Percentiles rank a stretch among this genome's conserved stretches.
These are phyloP conservation scores for Alternaria incomplexa DNA, from an alignment of 2,329 filamentous ascomycete species.

Conservation along the genomic window DNA sequence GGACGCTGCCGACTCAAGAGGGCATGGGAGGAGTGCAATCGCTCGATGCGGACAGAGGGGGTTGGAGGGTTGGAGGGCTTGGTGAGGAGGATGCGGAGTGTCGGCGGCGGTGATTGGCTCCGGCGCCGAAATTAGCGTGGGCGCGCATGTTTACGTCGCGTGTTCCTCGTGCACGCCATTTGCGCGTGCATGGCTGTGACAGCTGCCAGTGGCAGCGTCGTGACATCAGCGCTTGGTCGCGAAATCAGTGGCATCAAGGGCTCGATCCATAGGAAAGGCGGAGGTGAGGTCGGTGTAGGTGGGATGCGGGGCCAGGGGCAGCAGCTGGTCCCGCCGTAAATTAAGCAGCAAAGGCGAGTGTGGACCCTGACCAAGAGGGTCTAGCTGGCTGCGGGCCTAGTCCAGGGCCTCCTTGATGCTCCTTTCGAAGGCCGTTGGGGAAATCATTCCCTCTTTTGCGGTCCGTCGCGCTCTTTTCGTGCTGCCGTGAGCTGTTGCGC, in stretches of 20 bases:
- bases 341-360: constrained; percentile 16
- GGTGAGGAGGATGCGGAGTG: not conserved
- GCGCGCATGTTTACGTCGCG: not conserved
- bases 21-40: not conserved
- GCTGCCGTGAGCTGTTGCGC: not conserved
- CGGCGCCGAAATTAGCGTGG: not conserved
- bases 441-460: constrained; percentile 3
- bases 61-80: not conserved
- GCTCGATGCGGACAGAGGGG: constrained; percentile 3
- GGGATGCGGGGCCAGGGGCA: constrained; percentile 15
- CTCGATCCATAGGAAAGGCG: constrained; percentile 1
- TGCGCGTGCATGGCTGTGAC: not conserved
- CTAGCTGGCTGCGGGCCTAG: constrained; percentile 7
- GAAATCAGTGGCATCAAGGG: not conserved
- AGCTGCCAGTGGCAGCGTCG: not conserved
- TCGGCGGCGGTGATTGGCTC: not conserved
- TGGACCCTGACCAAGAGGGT: constrained; percentile 16
- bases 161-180: not conserved
- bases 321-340: constrained; percentile 16
- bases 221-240: constrained; percentile 3
- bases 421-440: constrained; percentile 12
- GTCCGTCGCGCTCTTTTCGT: constrained; percentile 7
- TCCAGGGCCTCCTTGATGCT: constrained; percentile 26
- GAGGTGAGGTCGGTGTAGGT: constrained; percentile 5
- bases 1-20: not conserved